Percentiles rank a stretch among this genome's conserved stretches.
phyloP scores from a whole-genome alignment of 1,139 yeast genomes.

The Taiozyma onychis region DNA sequence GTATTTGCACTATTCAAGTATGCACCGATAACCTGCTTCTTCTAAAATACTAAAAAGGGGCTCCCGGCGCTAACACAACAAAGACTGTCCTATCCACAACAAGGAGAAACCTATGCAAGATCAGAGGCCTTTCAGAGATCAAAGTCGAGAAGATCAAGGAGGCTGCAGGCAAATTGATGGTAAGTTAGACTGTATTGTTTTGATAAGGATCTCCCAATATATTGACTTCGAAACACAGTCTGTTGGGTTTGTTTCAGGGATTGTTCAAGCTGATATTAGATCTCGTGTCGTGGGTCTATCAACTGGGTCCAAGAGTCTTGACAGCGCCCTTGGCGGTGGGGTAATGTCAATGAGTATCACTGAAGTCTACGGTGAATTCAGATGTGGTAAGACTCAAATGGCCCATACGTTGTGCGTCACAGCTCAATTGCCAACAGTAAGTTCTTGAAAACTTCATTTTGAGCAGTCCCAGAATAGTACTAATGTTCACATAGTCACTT shows the following conservation, averaged over 20 bases:
- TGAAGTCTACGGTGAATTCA: slow-evolving; percentile 58
- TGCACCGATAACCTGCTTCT: slow-evolving; percentile 13
- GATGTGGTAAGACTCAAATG: slow-evolving; percentile 58
- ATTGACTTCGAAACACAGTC: slow-evolving; percentile 17
- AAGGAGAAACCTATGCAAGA: slow-evolving; percentile 44
- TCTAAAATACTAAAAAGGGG: not conserved
- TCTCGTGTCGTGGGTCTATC: slow-evolving; percentile 41
- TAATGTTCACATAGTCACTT: slow-evolving; percentile 24
- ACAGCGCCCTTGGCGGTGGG: slow-evolving; percentile 53
- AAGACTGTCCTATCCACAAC: slow-evolving; percentile 50
- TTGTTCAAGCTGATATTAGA: slow-evolving; percentile 44
- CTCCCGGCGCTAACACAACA: not conserved
- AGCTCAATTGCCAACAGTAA: slow-evolving; percentile 45
- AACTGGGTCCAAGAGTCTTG: slow-evolving; percentile 51
- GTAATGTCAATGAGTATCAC: slow-evolving; percentile 56
- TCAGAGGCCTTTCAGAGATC: slow-evolving; percentile 50
- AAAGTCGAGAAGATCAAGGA: slow-evolving; percentile 61
- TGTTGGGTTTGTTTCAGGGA: slow-evolving; percentile 50
- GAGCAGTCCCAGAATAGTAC: not conserved
- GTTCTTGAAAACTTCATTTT: not conserved
- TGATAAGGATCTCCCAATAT: not conserved
- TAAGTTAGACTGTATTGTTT: slow-evolving; percentile 7
- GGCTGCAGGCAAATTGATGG: slow-evolving; percentile 47
- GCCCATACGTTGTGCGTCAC: slow-evolving; percentile 58
- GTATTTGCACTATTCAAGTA: slow-evolving; percentile 50